phyloP scores from a whole-genome alignment of 2,329 filamentous ascomycete species.

The Pseudocercospora fuligena region DNA sequence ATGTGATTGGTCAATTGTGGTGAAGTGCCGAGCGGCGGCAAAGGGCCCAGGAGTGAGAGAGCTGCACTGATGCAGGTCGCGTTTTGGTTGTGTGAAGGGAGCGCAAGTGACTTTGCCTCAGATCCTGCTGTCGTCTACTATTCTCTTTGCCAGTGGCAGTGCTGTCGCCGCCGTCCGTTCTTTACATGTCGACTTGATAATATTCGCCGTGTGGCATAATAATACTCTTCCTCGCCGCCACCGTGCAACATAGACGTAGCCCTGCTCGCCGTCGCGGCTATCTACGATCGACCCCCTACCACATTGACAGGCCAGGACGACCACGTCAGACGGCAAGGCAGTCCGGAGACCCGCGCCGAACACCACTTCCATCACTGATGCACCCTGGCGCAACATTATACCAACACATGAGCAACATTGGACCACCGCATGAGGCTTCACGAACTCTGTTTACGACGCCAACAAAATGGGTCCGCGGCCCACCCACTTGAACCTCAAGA shows the following conservation, averaged over 20 bases:
- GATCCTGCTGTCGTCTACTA: not conserved
- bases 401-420: not conserved
- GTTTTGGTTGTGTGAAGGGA: not conserved
- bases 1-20: not conserved
- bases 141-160: not conserved
- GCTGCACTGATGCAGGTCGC: not conserved
- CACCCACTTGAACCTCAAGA: slow-evolving; percentile 29
- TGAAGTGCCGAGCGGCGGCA: not conserved
- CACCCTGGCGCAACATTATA: slow-evolving; percentile 6
- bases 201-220: not conserved
- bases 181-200: not conserved
- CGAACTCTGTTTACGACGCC: slow-evolving; percentile 13
- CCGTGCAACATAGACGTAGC: not conserved
- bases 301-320: not conserved
- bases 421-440: slow-evolving; percentile 15
- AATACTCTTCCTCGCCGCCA: not conserved
- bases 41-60: not conserved
- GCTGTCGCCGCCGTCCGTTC: slow-evolving; percentile 1
- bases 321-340: slow-evolving; percentile 10
- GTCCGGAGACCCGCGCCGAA: slow-evolving; percentile 6
- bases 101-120: not conserved
- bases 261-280: slow-evolving; percentile 1
- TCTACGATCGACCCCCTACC: not conserved
- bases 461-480: slow-evolving; percentile 39
- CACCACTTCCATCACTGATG: not conserved